Evolutionary conservation across 306 rosid genomes (phyloP).

Genomic region (Prunus mira): DNA sequence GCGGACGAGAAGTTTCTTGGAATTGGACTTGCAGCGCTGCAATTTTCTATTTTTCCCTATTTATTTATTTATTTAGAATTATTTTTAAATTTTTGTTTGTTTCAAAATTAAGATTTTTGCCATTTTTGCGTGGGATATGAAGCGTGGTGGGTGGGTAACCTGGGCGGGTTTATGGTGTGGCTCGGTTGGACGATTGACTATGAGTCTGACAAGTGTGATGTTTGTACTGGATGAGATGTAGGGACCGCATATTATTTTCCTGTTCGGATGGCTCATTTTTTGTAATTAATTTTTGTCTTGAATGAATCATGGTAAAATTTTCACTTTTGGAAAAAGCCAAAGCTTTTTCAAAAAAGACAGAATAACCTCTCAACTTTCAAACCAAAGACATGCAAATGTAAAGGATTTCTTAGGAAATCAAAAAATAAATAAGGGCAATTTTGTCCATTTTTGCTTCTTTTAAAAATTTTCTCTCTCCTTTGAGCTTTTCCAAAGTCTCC

Average conservation of each 20-base stretch:
- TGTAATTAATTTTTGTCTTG: too few relatives aligned
- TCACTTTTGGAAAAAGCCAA: too few relatives aligned
- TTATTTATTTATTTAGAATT: not conserved
- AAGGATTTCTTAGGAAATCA: too few relatives aligned
- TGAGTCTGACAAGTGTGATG: not conserved
- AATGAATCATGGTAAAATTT: too few relatives aligned
- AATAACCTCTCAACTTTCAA: too few relatives aligned
- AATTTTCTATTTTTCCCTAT: not conserved
- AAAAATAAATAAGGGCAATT: too few relatives aligned
- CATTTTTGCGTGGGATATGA: not conserved
- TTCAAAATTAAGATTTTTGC: not conserved
- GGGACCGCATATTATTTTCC: not conserved
- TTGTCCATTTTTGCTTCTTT: too few relatives aligned
- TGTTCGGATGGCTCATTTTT: not conserved
- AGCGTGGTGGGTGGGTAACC: not conserved
- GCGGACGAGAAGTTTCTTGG: not conserved
- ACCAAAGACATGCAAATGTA: too few relatives aligned
- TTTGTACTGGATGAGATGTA: not conserved
- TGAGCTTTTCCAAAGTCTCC: too few relatives aligned
- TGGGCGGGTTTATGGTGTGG: not conserved
- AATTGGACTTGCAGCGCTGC: not conserved
- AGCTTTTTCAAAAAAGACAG: too few relatives aligned
- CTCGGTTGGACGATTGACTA: not conserved
- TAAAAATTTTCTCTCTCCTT: too few relatives aligned
- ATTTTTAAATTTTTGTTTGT: not conserved